Evolutionary conservation across 352 stramenopile genomes (phyloP).

Genomic region (Globisporangium uncinulatum): DNA sequence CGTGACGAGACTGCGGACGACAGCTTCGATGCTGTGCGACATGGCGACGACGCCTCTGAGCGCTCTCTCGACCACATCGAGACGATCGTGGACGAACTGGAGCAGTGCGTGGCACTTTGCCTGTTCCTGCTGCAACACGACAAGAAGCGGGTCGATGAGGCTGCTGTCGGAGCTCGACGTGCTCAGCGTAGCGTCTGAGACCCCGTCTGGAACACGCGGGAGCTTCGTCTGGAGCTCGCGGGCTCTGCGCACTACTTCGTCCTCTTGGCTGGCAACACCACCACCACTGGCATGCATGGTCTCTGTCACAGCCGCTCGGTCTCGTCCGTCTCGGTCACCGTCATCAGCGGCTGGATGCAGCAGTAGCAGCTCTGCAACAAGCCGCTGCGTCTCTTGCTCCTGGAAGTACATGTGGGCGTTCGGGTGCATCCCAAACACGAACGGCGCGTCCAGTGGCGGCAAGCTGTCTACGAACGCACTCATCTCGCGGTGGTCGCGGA

Average conservation of each 20-base stretch:
- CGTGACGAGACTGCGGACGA: constrained; percentile 38
- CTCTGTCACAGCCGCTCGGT: not conserved
- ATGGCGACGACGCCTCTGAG: constrained; percentile 55
- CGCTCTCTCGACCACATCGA: constrained; percentile 47
- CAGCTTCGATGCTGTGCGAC: constrained; percentile 45
- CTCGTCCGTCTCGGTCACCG: not conserved
- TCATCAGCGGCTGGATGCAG: constrained; percentile 21
- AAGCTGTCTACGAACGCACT: constrained; percentile 39
- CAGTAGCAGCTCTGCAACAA: constrained; percentile 32
- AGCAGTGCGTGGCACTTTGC: constrained; percentile 43
- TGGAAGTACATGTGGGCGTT: constrained; percentile 74
- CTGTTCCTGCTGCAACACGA: constrained; percentile 69
- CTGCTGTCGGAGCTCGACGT: not conserved
- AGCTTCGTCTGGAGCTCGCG: constrained; percentile 24
- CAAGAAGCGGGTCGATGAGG: constrained; percentile 37
- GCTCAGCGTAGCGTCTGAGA: not conserved
- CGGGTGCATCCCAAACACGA: constrained; percentile 80
- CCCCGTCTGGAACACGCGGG: constrained; percentile 2
- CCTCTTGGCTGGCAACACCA: constrained; percentile 9
- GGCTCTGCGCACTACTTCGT: constrained; percentile 11
- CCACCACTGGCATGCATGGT: constrained; percentile 1
- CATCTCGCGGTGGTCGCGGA: constrained; percentile 34
- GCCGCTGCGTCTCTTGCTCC: constrained; percentile 39
- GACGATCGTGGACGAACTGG: constrained; percentile 24
- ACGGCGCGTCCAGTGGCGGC: constrained; percentile 41